These are phyloP conservation scores for Cladosporium austrohemisphaericum DNA, from an alignment of 2,329 filamentous ascomycete species.

Conservation along the genomic window DNA sequence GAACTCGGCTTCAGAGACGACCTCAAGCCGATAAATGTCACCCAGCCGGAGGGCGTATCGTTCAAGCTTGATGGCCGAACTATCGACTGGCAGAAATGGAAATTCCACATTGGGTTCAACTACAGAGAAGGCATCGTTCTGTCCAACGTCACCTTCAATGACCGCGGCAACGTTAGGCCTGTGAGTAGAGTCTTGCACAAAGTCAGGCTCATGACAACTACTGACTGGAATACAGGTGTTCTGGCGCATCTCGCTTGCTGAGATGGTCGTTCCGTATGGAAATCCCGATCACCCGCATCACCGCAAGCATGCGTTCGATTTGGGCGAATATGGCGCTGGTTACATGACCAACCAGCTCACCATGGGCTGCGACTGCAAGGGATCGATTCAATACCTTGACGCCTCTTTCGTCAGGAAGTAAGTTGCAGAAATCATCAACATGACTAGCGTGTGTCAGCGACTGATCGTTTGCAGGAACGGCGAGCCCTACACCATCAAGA, in stretches of 20 bases:
- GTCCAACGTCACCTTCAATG: conserved; percentile 81
- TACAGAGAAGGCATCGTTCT: conserved; percentile 86
- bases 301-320: conserved; percentile 74
- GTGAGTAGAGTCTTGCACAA: not conserved
- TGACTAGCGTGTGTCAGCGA: not conserved
- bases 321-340: conserved; percentile 60
- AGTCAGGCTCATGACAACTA: not conserved
- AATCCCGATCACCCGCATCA: conserved; percentile 77
- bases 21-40: conserved; percentile 78
- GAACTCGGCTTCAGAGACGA: conserved; percentile 70
- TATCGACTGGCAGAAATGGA: conserved; percentile 87
- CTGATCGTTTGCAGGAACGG: conserved; percentile 52
- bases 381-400: conserved; percentile 82
- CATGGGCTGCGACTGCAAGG: conserved; percentile 78
- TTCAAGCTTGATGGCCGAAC: conserved; percentile 70
- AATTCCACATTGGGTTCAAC: conserved; percentile 85
- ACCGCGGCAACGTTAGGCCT: conserved; percentile 67
- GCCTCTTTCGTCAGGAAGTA: conserved; percentile 47
- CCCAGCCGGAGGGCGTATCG: conserved; percentile 78
- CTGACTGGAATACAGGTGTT: conserved; percentile 53
- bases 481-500: conserved; percentile 70
- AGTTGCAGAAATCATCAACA: conserved; percentile 47
- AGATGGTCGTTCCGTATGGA: conserved; percentile 88
- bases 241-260: conserved; percentile 78
- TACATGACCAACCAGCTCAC: conserved; percentile 43